Evolutionary conservation across 2,329 filamentous ascomycete species (phyloP).

Genomic region (Pseudogymnoascus sp.): DNA sequence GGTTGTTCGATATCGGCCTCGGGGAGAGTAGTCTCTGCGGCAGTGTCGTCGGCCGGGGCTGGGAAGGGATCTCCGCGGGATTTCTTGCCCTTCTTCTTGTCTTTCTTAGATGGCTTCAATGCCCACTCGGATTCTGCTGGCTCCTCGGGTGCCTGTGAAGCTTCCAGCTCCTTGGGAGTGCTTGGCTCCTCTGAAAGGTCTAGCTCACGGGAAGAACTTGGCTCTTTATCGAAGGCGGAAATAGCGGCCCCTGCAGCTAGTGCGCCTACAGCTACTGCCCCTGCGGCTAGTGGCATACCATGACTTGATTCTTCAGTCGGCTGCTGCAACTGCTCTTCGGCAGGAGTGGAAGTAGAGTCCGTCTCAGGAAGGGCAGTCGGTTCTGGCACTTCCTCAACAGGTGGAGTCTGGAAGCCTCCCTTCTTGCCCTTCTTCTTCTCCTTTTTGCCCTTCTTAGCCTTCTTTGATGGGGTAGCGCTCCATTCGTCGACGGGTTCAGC

Average conservation of each 20-base stretch:
- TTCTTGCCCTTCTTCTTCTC: not conserved
- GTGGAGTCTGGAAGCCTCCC: conserved; percentile 3
- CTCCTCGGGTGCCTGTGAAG: conserved; percentile 18
- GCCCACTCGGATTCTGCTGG: conserved; percentile 13
- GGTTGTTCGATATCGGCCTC: not conserved
- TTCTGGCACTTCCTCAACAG: not conserved
- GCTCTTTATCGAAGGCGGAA: not conserved
- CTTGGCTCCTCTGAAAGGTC: not conserved
- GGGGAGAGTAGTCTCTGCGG: not conserved
- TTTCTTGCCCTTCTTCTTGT: conserved; percentile 10
- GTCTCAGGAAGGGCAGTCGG: not conserved
- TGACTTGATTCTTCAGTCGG: conserved; percentile 19
- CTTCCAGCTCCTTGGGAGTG: not conserved
- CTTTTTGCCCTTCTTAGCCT: conserved; percentile 32
- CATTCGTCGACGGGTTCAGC: not conserved
- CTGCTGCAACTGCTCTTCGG: not conserved
- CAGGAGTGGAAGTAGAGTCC: not conserved
- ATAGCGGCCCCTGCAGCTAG: not conserved
- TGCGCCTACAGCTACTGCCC: not conserved
- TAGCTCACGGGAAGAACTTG: conserved; percentile 14
- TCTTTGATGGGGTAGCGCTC: conserved; percentile 10
- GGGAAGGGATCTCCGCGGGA: not conserved
- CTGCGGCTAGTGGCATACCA: conserved; percentile 29
- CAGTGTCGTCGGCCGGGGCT: not conserved
- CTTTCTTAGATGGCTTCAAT: conserved; percentile 6